Conservation (phyloP, 441 rosid species). For the Gossypium lobatum region DNA sequence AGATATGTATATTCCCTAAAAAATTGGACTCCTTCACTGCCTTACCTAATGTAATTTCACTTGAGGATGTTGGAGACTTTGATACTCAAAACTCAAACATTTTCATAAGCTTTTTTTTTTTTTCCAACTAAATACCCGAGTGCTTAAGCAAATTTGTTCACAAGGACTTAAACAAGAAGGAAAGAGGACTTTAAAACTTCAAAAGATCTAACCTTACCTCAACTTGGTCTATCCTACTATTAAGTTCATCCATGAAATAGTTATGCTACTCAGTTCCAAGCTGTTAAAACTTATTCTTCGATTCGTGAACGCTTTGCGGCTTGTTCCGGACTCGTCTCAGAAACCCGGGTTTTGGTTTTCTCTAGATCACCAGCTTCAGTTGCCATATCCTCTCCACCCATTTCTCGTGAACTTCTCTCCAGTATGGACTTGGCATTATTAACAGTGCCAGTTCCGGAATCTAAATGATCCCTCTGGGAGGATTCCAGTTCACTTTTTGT, state of each 20-base stretch:
- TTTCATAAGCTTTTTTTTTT: conserved; percentile 10
- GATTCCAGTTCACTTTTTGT: conserved; percentile 26
- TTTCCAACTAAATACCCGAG: conserved; percentile 7
- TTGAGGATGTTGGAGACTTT: conserved; percentile 9
- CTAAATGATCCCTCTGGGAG: conserved; percentile 26
- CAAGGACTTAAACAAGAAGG: conserved; percentile 6
- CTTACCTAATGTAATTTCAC: not conserved
- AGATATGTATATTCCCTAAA: not conserved
- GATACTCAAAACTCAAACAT: conserved; percentile 17
- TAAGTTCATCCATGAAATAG: conserved; percentile 11
- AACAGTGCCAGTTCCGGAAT: conserved; percentile 10
- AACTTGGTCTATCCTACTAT: conserved; percentile 23
- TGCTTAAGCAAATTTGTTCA: conserved; percentile 8
- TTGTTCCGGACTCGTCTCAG: conserved; percentile 22
- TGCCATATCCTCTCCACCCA: conserved; percentile 23
- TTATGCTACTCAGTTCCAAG: conserved; percentile 15
- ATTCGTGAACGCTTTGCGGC: conserved; percentile 43
- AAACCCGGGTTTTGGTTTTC: conserved; percentile 22
- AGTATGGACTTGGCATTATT: conserved; percentile 11
- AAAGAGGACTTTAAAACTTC: conserved; percentile 17
- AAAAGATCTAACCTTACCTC: conserved; percentile 17
- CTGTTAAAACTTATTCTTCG: conserved; percentile 24
- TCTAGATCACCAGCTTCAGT: conserved; percentile 20
- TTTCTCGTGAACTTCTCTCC: conserved; percentile 25
- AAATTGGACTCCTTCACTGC: not conserved